These are phyloP conservation scores for Sabuloglossum arenarium DNA, from an alignment of 495 filamentous ascomycete genomes.

Conservation along the genomic window DNA sequence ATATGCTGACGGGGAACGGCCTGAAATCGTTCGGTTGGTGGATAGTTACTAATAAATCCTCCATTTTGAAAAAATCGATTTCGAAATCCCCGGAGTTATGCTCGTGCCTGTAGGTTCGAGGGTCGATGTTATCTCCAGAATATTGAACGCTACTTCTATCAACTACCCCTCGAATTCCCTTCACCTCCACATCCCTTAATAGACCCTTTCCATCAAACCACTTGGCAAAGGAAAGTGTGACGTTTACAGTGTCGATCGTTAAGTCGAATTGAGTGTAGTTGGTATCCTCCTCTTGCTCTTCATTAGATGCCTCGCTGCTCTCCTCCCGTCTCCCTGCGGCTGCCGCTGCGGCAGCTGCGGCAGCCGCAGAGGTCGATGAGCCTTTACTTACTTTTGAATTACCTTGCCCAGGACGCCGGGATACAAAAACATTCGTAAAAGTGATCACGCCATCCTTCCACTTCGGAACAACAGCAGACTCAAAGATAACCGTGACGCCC, in stretches of 20 bases:
- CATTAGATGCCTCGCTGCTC: slow-evolving; percentile 12
- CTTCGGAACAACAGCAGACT: slow-evolving; percentile 89
- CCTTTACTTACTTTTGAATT: slow-evolving; percentile 72
- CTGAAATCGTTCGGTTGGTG: slow-evolving; percentile 81
- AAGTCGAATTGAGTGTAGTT: slow-evolving; percentile 97
- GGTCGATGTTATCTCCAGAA: slow-evolving; percentile 50
- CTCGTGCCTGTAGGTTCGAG: slow-evolving; percentile 67
- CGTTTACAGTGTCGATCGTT: slow-evolving; percentile 86
- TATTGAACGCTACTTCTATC: slow-evolving; percentile 68
- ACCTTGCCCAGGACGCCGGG: slow-evolving; percentile 62
- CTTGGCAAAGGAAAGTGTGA: slow-evolving; percentile 89
- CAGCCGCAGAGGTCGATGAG: slow-evolving; percentile 65
- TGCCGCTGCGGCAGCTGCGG: slow-evolving; percentile 44
- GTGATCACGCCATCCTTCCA: slow-evolving; percentile 90
- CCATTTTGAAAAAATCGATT: slow-evolving; percentile 86
- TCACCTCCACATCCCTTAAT: slow-evolving; percentile 78
- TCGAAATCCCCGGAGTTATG: slow-evolving; percentile 90
- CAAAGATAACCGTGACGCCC: slow-evolving; percentile 89
- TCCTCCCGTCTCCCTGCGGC: slow-evolving; percentile 35
- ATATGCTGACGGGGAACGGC: slow-evolving; percentile 87
- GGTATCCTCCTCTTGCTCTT: slow-evolving; percentile 55
- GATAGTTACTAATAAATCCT: slow-evolving; percentile 77
- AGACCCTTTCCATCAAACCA: slow-evolving; percentile 96
- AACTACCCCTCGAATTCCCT: slow-evolving; percentile 87
- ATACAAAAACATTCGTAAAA: slow-evolving; percentile 93